phyloP scores from a whole-genome alignment of 2,329 filamentous ascomycete genomes.

The Ustulina deusta region DNA sequence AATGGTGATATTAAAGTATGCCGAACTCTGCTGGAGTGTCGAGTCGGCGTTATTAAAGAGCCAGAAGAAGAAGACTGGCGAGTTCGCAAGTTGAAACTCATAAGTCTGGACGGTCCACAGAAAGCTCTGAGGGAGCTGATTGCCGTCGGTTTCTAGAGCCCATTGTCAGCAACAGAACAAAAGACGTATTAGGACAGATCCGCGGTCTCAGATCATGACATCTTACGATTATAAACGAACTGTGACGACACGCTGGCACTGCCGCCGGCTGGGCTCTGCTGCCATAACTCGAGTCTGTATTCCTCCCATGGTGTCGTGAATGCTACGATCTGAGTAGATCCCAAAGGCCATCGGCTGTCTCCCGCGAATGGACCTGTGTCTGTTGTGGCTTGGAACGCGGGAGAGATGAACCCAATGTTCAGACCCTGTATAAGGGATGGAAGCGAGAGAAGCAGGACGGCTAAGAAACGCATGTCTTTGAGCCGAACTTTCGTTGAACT shows the following conservation, averaged over 20 bases:
- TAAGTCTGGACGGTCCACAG: slow-evolving; percentile 32
- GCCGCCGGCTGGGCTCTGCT: background rate
- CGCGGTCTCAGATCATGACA: background rate
- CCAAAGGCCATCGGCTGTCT: slow-evolving; percentile 18
- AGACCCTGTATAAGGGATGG: background rate
- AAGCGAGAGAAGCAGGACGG: background rate
- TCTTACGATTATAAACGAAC: slow-evolving; percentile 21
- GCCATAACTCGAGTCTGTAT: slow-evolving; percentile 29
- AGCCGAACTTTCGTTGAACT: background rate
- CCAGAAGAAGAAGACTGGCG: slow-evolving; percentile 35
- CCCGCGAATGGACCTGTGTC: background rate
- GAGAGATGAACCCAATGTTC: slow-evolving; percentile 15
- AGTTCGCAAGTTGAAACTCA: slow-evolving; percentile 23
- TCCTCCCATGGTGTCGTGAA: slow-evolving; percentile 12
- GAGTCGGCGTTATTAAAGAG: slow-evolving; percentile 1
- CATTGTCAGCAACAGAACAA: background rate
- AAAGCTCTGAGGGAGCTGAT: slow-evolving; percentile 18
- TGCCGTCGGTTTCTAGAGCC: background rate
- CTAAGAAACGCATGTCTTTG: background rate
- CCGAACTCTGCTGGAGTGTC: slow-evolving; percentile 5
- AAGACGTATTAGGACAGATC: background rate
- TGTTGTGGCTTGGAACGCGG: background rate
- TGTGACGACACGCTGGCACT: background rate
- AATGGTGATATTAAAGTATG: slow-evolving; percentile 32
- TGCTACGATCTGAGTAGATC: slow-evolving; percentile 21